phyloP scores from a whole-genome alignment of 148 eudicot species.

The Rhododendron williamsianum region DNA sequence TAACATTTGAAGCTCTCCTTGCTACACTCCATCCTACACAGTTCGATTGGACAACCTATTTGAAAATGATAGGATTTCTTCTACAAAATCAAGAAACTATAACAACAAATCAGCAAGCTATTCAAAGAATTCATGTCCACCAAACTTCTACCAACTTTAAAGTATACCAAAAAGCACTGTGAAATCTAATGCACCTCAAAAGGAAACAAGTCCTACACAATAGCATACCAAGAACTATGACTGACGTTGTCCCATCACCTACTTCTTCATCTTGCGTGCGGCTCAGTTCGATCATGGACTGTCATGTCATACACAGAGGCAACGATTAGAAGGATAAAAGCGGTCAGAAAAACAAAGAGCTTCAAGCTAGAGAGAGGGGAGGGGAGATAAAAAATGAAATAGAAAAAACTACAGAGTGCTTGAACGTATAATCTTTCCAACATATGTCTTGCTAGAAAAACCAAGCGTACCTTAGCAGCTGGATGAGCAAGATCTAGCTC shows the following conservation, averaged over 20 bases:
- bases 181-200: background rate
- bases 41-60: background rate
- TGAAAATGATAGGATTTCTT: background rate
- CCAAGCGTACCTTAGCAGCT: conserved; percentile 73
- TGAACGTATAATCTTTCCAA: background rate
- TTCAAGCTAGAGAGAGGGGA: background rate
- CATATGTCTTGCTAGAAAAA: background rate
- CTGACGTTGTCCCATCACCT: conserved; percentile 97
- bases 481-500: conserved; percentile 98
- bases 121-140: background rate
- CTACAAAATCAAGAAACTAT: background rate
- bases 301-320: conserved; percentile 13
- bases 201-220: background rate
- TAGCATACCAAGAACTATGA: conserved; percentile 82
- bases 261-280: conserved; percentile 98
- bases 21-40: background rate
- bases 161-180: background rate
- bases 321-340: conserved; percentile 11
- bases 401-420: background rate
- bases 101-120: background rate
- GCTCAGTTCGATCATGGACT: conserved; percentile 92
- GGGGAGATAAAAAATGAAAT: too few relatives aligned
- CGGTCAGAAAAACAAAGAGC: conserved; percentile 15
- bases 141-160: background rate
- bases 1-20: background rate